Base-by-base conservation (phyloP, 2,329 filamentous ascomycete genomes). In the Neofusicoccum sp. region DNA sequence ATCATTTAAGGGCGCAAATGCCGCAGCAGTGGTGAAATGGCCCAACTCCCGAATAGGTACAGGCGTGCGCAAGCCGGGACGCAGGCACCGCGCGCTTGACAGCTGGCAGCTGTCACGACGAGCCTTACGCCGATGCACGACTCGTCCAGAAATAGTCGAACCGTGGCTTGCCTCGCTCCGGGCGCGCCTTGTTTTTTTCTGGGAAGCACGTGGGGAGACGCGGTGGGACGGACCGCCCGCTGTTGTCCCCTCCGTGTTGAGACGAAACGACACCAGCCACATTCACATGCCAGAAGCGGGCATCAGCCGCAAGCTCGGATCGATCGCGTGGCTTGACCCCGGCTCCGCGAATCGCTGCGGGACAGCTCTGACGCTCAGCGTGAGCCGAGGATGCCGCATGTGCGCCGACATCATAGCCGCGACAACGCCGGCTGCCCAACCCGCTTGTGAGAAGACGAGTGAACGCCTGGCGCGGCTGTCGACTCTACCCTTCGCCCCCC, bases 341-440 rank as follows among this genome's bases (percentile, higher is more conserved):
- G 12, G 49, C 24, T 31, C 36, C n/a, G 30, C 48, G 48, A 56
- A 56, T 56, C 51, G 51, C 6, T 34, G 12, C 8, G 45, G 38
- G 49, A 36, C 16, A 28, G 38, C 51, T 4, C 24, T 14, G 20
- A 4, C 30, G 8, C 43, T n/a, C n/a, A 11, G 11, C 12, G 34
- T 56, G 51, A 56, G 51, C 51, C 51, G 51, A 56, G 51, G 51
- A 56, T 56, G 51, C 51, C 36, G 51, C 51, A 56, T 56, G 51
- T 56, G 51, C 51, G 38, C 51, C 51, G 51, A 56, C 51, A 56
- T 56, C 51, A 56, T 56, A 56, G 51, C 51, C 51, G 51, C 36
- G 51, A 31, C 34, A 44, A 41, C 26, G 51, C 51, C 48, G 26
- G 34, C 24, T n/a, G n/a, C n/a, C n/a, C n/a, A n/a, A n/a, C n/a